Base-by-base conservation (phyloP, 2,329 filamentous ascomycete species). In the Xylariaceae sp. region DNA sequence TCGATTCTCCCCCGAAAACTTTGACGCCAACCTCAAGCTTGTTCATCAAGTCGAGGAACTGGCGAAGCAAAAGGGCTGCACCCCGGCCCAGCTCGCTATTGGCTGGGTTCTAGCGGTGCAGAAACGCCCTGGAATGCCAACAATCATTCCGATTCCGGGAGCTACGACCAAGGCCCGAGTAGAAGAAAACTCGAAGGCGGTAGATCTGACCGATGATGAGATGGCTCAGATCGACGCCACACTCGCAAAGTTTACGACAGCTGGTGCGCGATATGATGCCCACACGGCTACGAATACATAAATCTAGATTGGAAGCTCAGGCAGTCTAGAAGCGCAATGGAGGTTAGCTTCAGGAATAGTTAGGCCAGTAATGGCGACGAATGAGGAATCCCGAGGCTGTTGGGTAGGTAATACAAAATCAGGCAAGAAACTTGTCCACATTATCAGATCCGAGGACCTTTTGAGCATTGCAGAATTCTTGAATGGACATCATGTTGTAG, bases 61-160 rank as follows among this genome's bases (percentile, higher is more conserved):
- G 29, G 83, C 84, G 1, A 57, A 66, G 51, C 68, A 68, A 52
- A 87, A 85, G 64, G 71, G 71, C 1, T 76, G 71, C 55, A 84
- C 79, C 1, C 57, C 76, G 3, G 72, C 73, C 1, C 84, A 89
- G 64, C 66, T 88, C 19, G 83, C 83, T 12, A 67, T 89, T 40
- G 74, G 71, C 38, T 89, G 84, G 83, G 63, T 79, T 3, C 52
- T 70, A 34, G 62, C 69, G 2, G 64, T 80, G 31, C 73, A 69
- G 32, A 64, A 63, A 38, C 67, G 65, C 28, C 68, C 73, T 4
- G 78, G 74, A 30, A 71, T 76, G 70, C 76, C 75, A 17, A 60
- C 54, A 13, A 75, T 85, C 46, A 75, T 87, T 38, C 81, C 82
- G 4, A 85, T 87, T 45, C 83, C 83, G 0, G 83, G 83, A 3